Evolutionary conservation across 2,329 filamentous ascomycete genomes (phyloP).

Genomic region (Dactylellina haptotyla): DNA sequence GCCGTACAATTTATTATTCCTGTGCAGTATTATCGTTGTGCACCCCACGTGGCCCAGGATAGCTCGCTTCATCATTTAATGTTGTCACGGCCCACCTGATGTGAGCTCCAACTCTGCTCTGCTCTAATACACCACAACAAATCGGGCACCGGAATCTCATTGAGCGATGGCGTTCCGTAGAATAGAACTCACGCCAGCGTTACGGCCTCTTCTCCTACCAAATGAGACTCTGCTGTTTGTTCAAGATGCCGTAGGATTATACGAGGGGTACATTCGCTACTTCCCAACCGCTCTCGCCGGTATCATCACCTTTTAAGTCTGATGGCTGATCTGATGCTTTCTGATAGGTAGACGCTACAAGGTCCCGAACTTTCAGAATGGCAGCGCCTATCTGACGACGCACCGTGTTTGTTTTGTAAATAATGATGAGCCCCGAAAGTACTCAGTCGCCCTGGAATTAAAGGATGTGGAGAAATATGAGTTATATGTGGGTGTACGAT

Average conservation of each 20-base stretch:
- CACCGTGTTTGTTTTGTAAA: constrained; percentile 96
- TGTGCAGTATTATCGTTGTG: too few relatives aligned
- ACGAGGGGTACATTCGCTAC: constrained; percentile 80
- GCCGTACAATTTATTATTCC: too few relatives aligned
- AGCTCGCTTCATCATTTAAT: too few relatives aligned
- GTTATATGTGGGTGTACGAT: constrained; percentile 72
- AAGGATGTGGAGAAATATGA: constrained; percentile 92
- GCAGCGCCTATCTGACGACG: constrained; percentile 94
- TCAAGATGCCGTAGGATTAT: constrained; percentile 95
- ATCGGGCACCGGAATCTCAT: too few relatives aligned
- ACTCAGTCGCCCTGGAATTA: constrained; percentile 84
- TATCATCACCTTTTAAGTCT: constrained; percentile 3
- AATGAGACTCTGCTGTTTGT: constrained; percentile 97
- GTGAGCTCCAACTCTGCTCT: constrained; percentile 15
- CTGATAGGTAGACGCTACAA: constrained; percentile 80
- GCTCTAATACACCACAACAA: constrained; percentile 49
- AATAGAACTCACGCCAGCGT: constrained; percentile 93
- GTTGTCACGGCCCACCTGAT: not conserved
- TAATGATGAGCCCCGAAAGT: constrained; percentile 81
- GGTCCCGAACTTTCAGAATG: constrained; percentile 91
- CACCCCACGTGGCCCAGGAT: too few relatives aligned
- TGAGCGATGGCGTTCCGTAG: constrained; percentile 54
- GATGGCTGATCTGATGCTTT: constrained; percentile 54
- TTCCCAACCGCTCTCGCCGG: constrained; percentile 2
- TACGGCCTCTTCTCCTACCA: constrained; percentile 88